A percentile compares a stretch with the other conserved stretches of the same genome.
Evolutionary conservation across 345 rosid species (phyloP).

Genomic region (Eucalyptus sp.): DNA sequence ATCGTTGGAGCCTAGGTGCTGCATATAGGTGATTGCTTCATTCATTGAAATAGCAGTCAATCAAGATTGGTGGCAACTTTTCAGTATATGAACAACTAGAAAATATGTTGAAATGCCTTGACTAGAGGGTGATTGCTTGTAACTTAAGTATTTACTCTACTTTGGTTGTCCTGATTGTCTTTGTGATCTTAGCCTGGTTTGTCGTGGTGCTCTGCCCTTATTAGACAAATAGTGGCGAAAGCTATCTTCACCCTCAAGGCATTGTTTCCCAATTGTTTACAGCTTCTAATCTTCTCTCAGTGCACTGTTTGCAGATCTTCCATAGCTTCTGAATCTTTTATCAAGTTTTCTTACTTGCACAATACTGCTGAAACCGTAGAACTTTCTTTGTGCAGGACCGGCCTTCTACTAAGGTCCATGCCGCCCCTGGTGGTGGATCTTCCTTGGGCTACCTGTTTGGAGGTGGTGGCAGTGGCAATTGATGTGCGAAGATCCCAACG

Average conservation of each 20-base stretch:
- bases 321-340: neutral
- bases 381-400: constrained; percentile 17
- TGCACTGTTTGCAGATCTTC: neutral
- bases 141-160: neutral
- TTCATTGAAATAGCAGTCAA: neutral
- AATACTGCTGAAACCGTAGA: neutral
- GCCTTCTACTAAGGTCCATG: constrained; percentile 45
- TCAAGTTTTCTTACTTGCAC: neutral
- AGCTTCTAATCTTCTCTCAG: neutral
- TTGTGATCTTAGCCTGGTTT: neutral
- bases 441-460: constrained; percentile 42
- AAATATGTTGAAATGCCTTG: neutral
- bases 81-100: neutral
- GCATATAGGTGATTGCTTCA: neutral
- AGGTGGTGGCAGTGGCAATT: constrained; percentile 8
- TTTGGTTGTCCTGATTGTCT: neutral
- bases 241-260: neutral
- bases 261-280: neutral
- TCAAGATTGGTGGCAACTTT: neutral
- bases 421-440: constrained; percentile 34
- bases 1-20: neutral
- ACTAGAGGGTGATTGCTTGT: neutral
- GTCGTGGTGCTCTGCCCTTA: neutral
- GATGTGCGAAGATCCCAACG: neutral
- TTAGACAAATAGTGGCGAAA: neutral